Percentiles rank a stretch among this genome's conserved stretches.
Evolutionary conservation across 441 rosid genomes (phyloP).

Genomic region (Corymbia calophylla): DNA sequence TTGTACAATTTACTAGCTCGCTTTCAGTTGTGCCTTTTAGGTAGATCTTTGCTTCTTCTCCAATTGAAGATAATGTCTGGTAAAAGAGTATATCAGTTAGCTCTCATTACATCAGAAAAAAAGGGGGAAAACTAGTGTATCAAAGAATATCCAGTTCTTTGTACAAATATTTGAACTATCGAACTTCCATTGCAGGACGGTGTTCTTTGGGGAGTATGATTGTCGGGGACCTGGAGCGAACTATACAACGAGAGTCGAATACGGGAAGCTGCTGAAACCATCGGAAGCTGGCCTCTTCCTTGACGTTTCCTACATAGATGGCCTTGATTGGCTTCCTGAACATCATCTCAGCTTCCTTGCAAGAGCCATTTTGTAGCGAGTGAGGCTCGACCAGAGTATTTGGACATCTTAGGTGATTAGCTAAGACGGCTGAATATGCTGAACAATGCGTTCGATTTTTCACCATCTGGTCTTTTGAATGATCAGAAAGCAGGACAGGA

Average conservation of each 20-base stretch:
- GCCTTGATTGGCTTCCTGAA: conserved; percentile 44
- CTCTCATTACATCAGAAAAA: background rate
- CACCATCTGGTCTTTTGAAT: background rate
- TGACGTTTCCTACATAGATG: conserved; percentile 53
- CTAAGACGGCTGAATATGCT: background rate
- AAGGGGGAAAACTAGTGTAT: background rate
- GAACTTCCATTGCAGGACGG: conserved; percentile 32
- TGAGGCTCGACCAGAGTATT: background rate
- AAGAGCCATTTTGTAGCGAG: background rate
- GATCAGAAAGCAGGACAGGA: background rate
- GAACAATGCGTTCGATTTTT: background rate
- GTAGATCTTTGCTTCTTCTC: background rate
- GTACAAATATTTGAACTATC: background rate
- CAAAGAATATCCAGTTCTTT: background rate
- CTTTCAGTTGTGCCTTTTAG: background rate
- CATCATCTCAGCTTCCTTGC: background rate
- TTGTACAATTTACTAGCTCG: background rate
- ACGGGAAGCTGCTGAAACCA: conserved; percentile 43
- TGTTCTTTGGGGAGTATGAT: conserved; percentile 57
- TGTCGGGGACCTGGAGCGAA: conserved; percentile 69
- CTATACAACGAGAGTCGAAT: conserved; percentile 30
- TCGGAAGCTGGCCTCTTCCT: conserved; percentile 45
- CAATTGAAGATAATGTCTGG: background rate
- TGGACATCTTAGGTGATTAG: background rate
- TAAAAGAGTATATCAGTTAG: background rate